Conservation (phyloP, 163 green algal species). For the Volvox carteri region DNA sequence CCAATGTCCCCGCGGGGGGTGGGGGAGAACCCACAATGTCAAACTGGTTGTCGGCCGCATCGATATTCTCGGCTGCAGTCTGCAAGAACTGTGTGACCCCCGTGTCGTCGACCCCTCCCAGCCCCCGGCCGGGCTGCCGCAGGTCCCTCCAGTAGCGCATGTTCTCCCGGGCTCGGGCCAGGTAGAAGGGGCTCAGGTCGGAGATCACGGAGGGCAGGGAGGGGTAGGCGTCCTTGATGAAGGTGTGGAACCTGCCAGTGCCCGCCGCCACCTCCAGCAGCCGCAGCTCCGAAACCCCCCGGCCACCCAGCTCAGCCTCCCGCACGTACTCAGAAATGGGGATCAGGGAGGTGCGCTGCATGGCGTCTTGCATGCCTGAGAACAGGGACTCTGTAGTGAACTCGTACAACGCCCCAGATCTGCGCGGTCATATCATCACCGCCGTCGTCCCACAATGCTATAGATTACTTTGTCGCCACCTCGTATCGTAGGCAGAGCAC, state of each 20-base stretch:
- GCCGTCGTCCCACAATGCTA: too few relatives aligned
- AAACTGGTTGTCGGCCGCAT: slow-evolving; percentile 68
- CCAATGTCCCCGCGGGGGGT: too few relatives aligned
- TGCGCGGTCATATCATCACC: too few relatives aligned
- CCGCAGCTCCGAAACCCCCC: slow-evolving; percentile 43
- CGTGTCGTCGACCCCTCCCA: slow-evolving; percentile 66
- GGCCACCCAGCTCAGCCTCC: slow-evolving; percentile 5
- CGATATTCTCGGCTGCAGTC: slow-evolving; percentile 79
- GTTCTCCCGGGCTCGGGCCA: slow-evolving; percentile 83
- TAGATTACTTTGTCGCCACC: too few relatives aligned
- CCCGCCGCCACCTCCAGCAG: slow-evolving; percentile 90
- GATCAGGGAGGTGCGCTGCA: slow-evolving; percentile 86
- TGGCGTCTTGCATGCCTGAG: slow-evolving; percentile 86
- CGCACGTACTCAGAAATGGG: slow-evolving; percentile 76
- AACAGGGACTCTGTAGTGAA: slow-evolving; percentile 91
- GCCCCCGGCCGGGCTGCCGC: slow-evolving; percentile 32
- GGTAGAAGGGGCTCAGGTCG: slow-evolving; percentile 94
- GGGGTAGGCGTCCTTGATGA: slow-evolving; percentile 93
- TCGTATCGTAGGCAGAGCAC: too few relatives aligned
- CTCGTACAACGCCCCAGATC: slow-evolving; percentile 86
- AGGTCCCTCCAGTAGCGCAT: slow-evolving; percentile 77
- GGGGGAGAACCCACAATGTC: slow-evolving; percentile 72
- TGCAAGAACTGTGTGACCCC: slow-evolving; percentile 80
- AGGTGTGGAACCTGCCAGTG: slow-evolving; percentile 93
- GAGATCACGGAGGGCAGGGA: slow-evolving; percentile 74